Evolutionary conservation across 495 filamentous ascomycete species (phyloP).

Genomic region (Penicillium herquei): DNA sequence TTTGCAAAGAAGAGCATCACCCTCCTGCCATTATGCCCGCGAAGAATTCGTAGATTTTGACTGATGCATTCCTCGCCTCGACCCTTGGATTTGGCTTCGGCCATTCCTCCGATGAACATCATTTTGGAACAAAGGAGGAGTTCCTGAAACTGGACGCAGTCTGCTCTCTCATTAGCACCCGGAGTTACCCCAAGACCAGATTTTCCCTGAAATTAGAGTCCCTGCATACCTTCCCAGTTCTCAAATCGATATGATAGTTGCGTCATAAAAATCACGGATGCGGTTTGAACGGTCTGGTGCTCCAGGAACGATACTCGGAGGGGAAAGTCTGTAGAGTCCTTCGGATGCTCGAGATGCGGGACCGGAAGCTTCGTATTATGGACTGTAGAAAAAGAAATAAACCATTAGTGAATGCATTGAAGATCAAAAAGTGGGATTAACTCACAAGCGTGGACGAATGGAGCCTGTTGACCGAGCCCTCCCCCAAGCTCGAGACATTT

Average conservation of each 20-base stretch:
- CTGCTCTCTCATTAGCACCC: constrained; percentile 16
- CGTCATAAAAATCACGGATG: constrained; percentile 40
- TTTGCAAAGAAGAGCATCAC: constrained; percentile 48
- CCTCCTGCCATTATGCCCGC: constrained; percentile 34
- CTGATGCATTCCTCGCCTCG: constrained; percentile 51
- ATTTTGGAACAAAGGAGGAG: constrained; percentile 41
- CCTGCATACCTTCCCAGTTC: constrained; percentile 38
- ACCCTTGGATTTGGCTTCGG: constrained; percentile 47
- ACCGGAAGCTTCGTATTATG: constrained; percentile 41
- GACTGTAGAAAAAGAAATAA: constrained; percentile 22
- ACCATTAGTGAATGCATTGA: not conserved
- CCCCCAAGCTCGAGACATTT: constrained; percentile 43
- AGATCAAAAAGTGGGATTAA: not conserved
- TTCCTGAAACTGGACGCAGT: constrained; percentile 47
- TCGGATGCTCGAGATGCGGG: constrained; percentile 47
- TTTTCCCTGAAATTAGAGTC: not conserved
- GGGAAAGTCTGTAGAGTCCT: constrained; percentile 31
- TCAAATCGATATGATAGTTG: constrained; percentile 48
- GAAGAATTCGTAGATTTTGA: constrained; percentile 46
- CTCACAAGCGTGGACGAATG: constrained; percentile 45
- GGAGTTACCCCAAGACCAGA: not conserved
- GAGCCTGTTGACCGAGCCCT: constrained; percentile 37
- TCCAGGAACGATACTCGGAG: constrained; percentile 46
- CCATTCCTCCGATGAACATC: constrained; percentile 43
- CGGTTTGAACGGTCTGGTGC: constrained; percentile 44